Evolutionary conservation across 2,329 filamentous ascomycete genomes (phyloP).

Genomic region (Arthroderma sp.): DNA sequence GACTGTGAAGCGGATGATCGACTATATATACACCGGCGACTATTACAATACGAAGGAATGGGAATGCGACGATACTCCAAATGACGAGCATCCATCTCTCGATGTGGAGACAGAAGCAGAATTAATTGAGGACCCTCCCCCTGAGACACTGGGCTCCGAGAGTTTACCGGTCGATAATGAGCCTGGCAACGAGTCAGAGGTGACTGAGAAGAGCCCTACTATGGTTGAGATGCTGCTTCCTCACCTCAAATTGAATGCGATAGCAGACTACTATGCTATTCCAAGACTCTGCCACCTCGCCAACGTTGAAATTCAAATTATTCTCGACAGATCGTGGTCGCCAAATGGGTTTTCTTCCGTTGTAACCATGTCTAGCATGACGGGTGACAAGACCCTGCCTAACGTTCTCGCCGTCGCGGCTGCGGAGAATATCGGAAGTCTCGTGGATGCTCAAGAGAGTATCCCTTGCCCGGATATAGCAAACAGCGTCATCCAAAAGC

Average conservation of each 20-base stretch:
- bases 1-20: constrained; percentile 6
- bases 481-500: too few relatives aligned
- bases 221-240: neutral
- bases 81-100: too few relatives aligned
- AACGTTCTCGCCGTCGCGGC: neutral
- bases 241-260: constrained; percentile 4
- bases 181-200: neutral
- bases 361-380: neutral
- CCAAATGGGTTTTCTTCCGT: neutral
- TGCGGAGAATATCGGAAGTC: neutral
- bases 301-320: constrained; percentile 3
- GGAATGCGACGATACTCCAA: neutral
- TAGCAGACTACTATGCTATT: constrained; percentile 9
- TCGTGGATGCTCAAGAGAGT: neutral
- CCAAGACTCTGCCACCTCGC: constrained; percentile 2
- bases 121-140: too few relatives aligned
- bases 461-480: too few relatives aligned
- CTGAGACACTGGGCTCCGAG: too few relatives aligned
- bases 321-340: constrained; percentile 1
- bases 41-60: neutral
- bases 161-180: too few relatives aligned
- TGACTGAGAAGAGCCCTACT: neutral
- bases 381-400: constrained; percentile 3
- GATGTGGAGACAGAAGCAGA: too few relatives aligned
- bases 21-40: constrained; percentile 5